Evolutionary conservation across 2,329 filamentous ascomycete genomes (phyloP), one percentile per base, ranked within the genome.

Genomic region (Pestalotiopsis sp.): DNA sequence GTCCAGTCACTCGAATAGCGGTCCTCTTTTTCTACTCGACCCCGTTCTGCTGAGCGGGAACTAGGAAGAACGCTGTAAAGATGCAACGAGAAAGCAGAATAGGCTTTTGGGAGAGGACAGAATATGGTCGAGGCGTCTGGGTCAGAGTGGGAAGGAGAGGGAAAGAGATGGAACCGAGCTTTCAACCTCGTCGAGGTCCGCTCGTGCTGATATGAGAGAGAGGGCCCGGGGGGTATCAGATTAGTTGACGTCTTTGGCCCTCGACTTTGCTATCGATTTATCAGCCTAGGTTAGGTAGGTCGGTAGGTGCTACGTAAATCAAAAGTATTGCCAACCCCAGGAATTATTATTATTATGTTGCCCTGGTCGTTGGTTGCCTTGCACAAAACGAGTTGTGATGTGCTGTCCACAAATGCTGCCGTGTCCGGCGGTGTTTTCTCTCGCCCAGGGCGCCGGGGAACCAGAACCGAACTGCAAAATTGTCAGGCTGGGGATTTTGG

Each of bases 381-480:
- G 75, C 73, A 77, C 73, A 76, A 76, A 77, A 62, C 5, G 61
- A 74, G 74, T 74, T 74, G 72, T 76, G 73, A 76, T 75, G 71
- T 74, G 74, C 72, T 73, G 64, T 72, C 67, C 68, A 67, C 68
- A 64, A 67, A 61, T 65, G 71, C 69, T 69, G 31, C 61, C 68
- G 65, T 65, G 69, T 62, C 27, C 17, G n/a, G n/a, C 14, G 13
- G 59, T 14, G 36, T 14, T 23, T 38, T 52, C 17, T n/a, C 17
- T 20, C 17, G 20, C 6, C 17, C 17, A 52, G 45, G 45, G 45
- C 45, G 31, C 20, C 45, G 45, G 45, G 45, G 45, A 52, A 52
- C 20, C 31, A 36, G 45, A 52, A 52, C 45, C 45, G 49, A 66
- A 67, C 71, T 70, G 72, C 72, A 74, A 76, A 76, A 76, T 76